These are phyloP conservation scores for Pseudogymnoascus sp. DNA, from an alignment of 2,329 filamentous ascomycete genomes.

Conservation along the genomic window DNA sequence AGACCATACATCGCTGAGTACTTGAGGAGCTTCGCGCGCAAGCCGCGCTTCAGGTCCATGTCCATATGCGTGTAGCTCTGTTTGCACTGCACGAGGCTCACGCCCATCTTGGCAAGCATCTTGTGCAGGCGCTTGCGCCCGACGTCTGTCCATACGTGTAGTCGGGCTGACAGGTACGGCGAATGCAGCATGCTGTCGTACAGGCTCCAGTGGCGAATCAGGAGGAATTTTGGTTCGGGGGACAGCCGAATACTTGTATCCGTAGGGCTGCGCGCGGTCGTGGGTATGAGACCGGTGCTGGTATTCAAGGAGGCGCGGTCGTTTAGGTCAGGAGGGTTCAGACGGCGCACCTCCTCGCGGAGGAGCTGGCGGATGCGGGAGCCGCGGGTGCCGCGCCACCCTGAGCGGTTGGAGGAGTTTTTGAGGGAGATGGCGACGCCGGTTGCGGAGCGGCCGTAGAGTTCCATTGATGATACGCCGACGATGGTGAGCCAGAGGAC, in stretches of 20 bases:
- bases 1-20: constrained; percentile 91
- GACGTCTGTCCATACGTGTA: constrained; percentile 90
- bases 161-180: constrained; percentile 80
- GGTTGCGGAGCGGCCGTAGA: constrained; percentile 79
- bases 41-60: constrained; percentile 84
- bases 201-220: constrained; percentile 92
- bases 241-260: constrained; percentile 89
- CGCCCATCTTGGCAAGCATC: constrained; percentile 94
- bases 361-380: constrained; percentile 78
- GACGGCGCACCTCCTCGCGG: constrained; percentile 83
- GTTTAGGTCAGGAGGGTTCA: constrained; percentile 68
- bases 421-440: constrained; percentile 60
- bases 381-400: constrained; percentile 76
- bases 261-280: constrained; percentile 77
- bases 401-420: constrained; percentile 49
- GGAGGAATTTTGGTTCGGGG: constrained; percentile 84
- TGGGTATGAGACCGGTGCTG: constrained; percentile 75
- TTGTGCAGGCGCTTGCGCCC: constrained; percentile 88
- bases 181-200: constrained; percentile 99
- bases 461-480: constrained; percentile 85
- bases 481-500: constrained; percentile 92
- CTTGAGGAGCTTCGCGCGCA: constrained; percentile 77
- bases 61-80: constrained; percentile 98
- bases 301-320: constrained; percentile 57
- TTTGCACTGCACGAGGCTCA: constrained; percentile 86